Conservation (phyloP, 768 basidiomycete genomes). For the Tulasnella sp. region DNA sequence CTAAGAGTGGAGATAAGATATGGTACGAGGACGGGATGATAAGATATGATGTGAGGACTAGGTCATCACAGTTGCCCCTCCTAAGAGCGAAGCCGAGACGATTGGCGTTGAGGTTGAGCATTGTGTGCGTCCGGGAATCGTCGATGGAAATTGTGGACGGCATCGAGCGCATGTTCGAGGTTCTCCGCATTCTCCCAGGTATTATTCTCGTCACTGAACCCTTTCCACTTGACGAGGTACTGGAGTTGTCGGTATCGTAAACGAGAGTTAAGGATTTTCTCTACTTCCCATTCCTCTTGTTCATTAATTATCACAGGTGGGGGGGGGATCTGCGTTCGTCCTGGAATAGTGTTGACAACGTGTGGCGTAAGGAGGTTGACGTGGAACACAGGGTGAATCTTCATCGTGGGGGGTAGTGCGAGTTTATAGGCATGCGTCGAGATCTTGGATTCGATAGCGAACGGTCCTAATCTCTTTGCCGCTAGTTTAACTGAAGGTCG, state of each 20-base stretch:
- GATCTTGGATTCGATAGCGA: neutral
- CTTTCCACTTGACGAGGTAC: neutral
- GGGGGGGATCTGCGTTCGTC: neutral
- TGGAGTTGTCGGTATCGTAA: neutral
- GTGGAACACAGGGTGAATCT: conserved; percentile 14
- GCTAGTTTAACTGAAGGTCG: conserved; percentile 3
- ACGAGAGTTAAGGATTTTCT: neutral
- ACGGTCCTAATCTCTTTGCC: neutral
- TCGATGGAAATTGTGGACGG: neutral
- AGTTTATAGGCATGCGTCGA: neutral
- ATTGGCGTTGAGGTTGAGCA: neutral
- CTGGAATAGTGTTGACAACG: neutral
- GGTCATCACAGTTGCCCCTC: neutral
- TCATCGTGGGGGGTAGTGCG: neutral
- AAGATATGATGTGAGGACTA: too few relatives aligned
- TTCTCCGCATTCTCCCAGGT: neutral
- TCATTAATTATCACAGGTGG: neutral
- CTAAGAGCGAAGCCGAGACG: neutral
- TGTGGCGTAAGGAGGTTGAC: neutral
- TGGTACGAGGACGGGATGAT: too few relatives aligned
- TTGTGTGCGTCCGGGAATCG: neutral
- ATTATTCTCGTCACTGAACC: neutral
- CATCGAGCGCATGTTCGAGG: neutral
- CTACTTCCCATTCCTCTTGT: neutral
- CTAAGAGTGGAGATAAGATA: too few relatives aligned